Percentiles rank a stretch among this genome's conserved stretches.
These are phyloP conservation scores for Verbascum thapsus DNA, from an alignment of 257 asterid genomes.

Conservation along the genomic window DNA sequence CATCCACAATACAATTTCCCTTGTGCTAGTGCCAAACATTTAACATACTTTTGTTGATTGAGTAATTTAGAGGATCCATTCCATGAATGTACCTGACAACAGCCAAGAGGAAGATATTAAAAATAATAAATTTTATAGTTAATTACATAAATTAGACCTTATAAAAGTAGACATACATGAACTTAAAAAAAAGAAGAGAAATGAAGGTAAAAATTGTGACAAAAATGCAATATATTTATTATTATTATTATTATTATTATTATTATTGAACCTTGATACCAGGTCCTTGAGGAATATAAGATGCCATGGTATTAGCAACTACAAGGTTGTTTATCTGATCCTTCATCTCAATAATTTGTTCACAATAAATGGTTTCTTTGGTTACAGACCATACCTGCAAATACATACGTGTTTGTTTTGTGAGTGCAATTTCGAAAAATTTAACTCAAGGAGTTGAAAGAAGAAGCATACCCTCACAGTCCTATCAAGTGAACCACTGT, in stretches of 20 bases:
- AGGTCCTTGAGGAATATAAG: slow-evolving; percentile 81
- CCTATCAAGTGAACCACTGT: slow-evolving; percentile 87
- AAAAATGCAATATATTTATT: too few relatives aligned
- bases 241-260: too few relatives aligned
- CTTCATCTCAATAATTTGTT: slow-evolving; percentile 77
- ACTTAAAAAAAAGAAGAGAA: too few relatives aligned
- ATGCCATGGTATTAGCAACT: slow-evolving; percentile 61
- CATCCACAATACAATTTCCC: slow-evolving; percentile 84
- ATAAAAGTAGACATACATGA: neutral
- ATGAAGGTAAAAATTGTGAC: too few relatives aligned
- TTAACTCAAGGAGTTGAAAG: neutral
- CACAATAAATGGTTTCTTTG: slow-evolving; percentile 58
- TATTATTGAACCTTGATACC: slow-evolving; percentile 64
- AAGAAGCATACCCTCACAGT: slow-evolving; percentile 60
- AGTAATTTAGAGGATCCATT: slow-evolving; percentile 58
- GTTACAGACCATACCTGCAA: slow-evolving; percentile 64
- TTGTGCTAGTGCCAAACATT: slow-evolving; percentile 62
- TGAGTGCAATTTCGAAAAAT: slow-evolving; percentile 1
- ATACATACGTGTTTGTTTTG: too few relatives aligned
- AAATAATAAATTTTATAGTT: too few relatives aligned
- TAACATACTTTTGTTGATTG: slow-evolving; percentile 61
- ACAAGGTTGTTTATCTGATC: slow-evolving; percentile 65
- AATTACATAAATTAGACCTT: neutral
- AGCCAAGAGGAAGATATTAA: neutral
- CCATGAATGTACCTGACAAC: slow-evolving; percentile 68